Evolutionary conservation across 2,329 filamentous ascomycete species (phyloP).

Genomic region (Lachnellula hyalina): DNA sequence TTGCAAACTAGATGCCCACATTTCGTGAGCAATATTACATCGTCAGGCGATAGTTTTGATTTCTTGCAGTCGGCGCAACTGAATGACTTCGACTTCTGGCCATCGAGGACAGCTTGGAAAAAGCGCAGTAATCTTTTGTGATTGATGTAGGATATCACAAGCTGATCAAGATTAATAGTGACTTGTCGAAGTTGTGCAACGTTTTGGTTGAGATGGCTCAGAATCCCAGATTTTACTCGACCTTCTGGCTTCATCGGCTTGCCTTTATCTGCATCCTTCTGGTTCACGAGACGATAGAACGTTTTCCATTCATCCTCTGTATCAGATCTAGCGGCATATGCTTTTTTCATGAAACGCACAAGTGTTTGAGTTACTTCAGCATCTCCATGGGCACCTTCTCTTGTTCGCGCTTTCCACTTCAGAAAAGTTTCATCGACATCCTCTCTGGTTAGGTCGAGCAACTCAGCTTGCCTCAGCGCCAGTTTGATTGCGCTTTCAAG

Average conservation of each 20-base stretch:
- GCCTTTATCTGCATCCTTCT: neutral
- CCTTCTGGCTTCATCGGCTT: neutral
- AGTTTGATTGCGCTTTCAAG: neutral
- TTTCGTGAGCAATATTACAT: conserved; percentile 37
- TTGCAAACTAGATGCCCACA: conserved; percentile 48
- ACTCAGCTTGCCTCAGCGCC: neutral
- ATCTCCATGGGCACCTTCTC: conserved; percentile 4
- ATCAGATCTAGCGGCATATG: conserved; percentile 13
- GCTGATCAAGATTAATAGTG: neutral
- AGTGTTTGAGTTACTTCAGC: conserved; percentile 1
- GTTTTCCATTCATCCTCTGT: conserved; percentile 27
- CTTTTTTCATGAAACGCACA: conserved; percentile 2
- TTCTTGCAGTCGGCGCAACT: neutral
- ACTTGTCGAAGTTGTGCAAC: neutral
- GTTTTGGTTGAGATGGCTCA: neutral
- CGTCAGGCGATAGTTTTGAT: neutral
- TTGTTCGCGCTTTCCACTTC: neutral
- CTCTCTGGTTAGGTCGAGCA: neutral
- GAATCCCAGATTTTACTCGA: neutral
- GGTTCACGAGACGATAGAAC: conserved; percentile 21
- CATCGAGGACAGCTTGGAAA: neutral
- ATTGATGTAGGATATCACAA: neutral
- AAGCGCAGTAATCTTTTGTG: neutral
- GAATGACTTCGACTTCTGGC: neutral
- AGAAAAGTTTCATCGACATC: conserved; percentile 6